Evolutionary conservation across 805 yeast species (phyloP), one percentile per base, ranked within the genome.

Genomic region (Candida yuanshanica): DNA sequence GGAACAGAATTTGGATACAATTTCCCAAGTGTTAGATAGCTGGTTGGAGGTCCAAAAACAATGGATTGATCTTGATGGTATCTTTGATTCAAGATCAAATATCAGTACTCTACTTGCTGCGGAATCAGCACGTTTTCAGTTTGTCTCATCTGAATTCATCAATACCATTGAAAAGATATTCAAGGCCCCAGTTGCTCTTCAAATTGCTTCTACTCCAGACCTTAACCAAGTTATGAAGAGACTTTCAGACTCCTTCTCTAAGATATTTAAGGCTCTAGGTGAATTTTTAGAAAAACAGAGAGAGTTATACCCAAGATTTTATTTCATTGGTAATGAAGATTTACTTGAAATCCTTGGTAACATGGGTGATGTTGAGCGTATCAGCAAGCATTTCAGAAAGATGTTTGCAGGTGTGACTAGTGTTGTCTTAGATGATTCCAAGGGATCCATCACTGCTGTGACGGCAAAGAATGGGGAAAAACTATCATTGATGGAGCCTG

Each of bases 301-400:
- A 47, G 81, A 74, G 33, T 44, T 69, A 1, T 91, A 83, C 52
- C 90, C 96, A 1, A 69, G 97, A 36, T 81, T 89, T 42, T 89
- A 82, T 53, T 90, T 91, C 55, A 64, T 91, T 21, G 96, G 97
- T 6, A 91, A 91, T 56, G 96, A 89, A 45, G 96, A 91, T 56
- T 62, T 91, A 23, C 64, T 91, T 25, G 95, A 87, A 46, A 74
- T 91, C 31, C 73, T 91, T 26, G 96, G 97, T 2, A 73, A 81
- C 38, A 64, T 77, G 0, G 62, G 56, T 5, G 74, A 80, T 47
- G 50, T 76, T 2, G 33, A 35, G 2, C 49, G 68, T 7, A 66
- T 81, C 4, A 78, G 80, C 14, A 71, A 68, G 35, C 89, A 83
- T 52, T 61, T 89, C 37, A 66, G 68, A 36, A 85, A 84, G 52